These are phyloP conservation scores for Ophiocordyceps australis DNA, from an alignment of 2,329 filamentous ascomycete genomes.

Conservation along the genomic window DNA sequence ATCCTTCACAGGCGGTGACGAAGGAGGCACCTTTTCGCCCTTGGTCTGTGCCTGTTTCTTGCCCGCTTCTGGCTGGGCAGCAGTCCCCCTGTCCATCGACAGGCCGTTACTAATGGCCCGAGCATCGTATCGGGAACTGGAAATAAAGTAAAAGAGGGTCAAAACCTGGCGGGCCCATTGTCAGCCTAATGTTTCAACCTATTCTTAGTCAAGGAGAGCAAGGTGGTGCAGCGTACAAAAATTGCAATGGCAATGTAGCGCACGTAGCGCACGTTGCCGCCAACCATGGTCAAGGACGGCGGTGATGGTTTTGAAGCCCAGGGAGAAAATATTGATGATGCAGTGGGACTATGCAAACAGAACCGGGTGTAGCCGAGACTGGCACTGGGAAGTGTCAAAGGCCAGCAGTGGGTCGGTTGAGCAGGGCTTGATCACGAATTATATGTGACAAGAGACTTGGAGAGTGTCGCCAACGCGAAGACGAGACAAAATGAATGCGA, in stretches of 20 bases:
- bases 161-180: slow-evolving; percentile 43
- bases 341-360: too few relatives aligned
- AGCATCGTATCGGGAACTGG: slow-evolving; percentile 31
- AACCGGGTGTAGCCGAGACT: too few relatives aligned
- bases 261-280: slow-evolving; percentile 56
- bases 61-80: background rate
- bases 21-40: background rate
- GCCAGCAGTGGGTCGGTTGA: too few relatives aligned
- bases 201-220: background rate
- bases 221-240: slow-evolving; percentile 43
- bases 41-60: background rate
- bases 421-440: too few relatives aligned
- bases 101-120: slow-evolving; percentile 9
- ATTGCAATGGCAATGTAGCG: slow-evolving; percentile 67
- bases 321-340: too few relatives aligned
- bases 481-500: too few relatives aligned
- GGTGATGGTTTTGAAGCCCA: too few relatives aligned
- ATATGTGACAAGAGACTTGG: too few relatives aligned
- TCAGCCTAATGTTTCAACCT: too few relatives aligned
- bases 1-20: slow-evolving; percentile 6
- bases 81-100: background rate
- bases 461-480: too few relatives aligned
- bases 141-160: slow-evolving; percentile 68
- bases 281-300: slow-evolving; percentile 32
- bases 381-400: too few relatives aligned